phyloP scores from a whole-genome alignment of 2,329 filamentous ascomycete genomes.

The Elsinoe necatrix region DNA sequence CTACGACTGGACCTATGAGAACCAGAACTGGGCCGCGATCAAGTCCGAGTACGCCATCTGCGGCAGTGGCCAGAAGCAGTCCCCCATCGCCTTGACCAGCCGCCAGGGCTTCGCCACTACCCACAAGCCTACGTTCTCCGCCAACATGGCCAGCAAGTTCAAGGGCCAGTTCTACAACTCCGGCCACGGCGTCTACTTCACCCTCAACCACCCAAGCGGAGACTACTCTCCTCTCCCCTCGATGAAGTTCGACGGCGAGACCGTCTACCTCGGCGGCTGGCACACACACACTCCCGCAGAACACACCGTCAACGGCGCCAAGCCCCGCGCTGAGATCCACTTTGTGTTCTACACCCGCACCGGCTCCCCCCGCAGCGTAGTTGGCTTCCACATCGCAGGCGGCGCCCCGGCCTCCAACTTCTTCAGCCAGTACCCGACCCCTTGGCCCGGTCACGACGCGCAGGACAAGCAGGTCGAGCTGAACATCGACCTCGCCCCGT shows the following conservation, averaged over 20 bases:
- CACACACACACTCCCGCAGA: slow-evolving; percentile 15
- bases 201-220: slow-evolving; percentile 5
- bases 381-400: slow-evolving; percentile 4
- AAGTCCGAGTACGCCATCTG: slow-evolving; percentile 1
- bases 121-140: slow-evolving; percentile 11
- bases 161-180: slow-evolving; percentile 9
- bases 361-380: not conserved
- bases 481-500: not conserved
- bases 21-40: slow-evolving; percentile 9
- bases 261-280: slow-evolving; percentile 17
- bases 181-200: slow-evolving; percentile 12
- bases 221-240: slow-evolving; percentile 1
- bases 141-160: not conserved
- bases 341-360: slow-evolving; percentile 5
- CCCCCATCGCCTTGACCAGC: slow-evolving; percentile 4
- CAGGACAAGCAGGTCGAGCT: slow-evolving; percentile 13
- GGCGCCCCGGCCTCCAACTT: not conserved
- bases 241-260: slow-evolving; percentile 10
- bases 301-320: slow-evolving; percentile 15
- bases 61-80: not conserved
- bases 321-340: slow-evolving; percentile 13
- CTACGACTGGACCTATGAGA: slow-evolving; percentile 11
- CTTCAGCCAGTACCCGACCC: slow-evolving; percentile 6
- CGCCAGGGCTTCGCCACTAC: slow-evolving; percentile 4
- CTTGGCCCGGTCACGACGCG: not conserved